Percentiles rank a stretch among this genome's conserved stretches.
Evolutionary conservation across 352 stramenopile genomes (phyloP).

Genomic region (Phytophthora chlamydospora): DNA sequence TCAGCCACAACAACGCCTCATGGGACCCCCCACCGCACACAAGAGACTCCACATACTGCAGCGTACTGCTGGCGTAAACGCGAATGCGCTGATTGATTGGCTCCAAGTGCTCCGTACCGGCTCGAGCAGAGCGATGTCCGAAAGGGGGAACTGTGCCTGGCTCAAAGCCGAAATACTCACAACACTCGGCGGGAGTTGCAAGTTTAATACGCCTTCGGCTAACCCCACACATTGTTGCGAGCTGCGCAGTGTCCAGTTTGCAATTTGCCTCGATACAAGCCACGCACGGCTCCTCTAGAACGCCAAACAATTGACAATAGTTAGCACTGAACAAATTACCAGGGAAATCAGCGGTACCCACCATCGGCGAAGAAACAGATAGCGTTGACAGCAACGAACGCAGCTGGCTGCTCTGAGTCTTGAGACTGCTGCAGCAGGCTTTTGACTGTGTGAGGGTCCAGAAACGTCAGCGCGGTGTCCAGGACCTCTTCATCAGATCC

Average conservation of each 20-base stretch:
- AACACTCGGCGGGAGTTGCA: conserved; percentile 62
- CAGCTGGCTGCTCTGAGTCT: conserved; percentile 15
- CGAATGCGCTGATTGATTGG: conserved; percentile 14
- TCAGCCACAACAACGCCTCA: conserved; percentile 51
- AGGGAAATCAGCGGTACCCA: conserved; percentile 22
- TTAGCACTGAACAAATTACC: neutral
- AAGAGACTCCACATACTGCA: conserved; percentile 44
- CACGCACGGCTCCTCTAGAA: conserved; percentile 55
- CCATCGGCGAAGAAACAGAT: conserved; percentile 81
- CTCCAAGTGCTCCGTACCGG: conserved; percentile 1
- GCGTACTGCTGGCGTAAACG: conserved; percentile 49
- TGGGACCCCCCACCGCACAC: conserved; percentile 55
- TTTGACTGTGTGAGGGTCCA: conserved; percentile 43
- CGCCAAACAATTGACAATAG: conserved; percentile 1
- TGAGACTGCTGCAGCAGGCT: conserved; percentile 36
- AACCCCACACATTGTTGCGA: conserved; percentile 55
- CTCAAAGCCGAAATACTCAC: conserved; percentile 63
- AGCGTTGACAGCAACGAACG: conserved; percentile 64
- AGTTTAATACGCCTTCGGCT: conserved; percentile 74
- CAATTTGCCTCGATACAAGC: conserved; percentile 61
- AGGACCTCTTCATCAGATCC: conserved; percentile 2
- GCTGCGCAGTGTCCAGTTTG: conserved; percentile 65
- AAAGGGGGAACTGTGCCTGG: conserved; percentile 73
- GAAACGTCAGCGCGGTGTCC: conserved; percentile 39
- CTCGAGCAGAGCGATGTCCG: conserved; percentile 34